Evolutionary conservation across 176 grass and related monocot genomes (phyloP), one percentile per base, ranked within the genome.

Genomic region (Rhipidocladum racemiflorum): DNA sequence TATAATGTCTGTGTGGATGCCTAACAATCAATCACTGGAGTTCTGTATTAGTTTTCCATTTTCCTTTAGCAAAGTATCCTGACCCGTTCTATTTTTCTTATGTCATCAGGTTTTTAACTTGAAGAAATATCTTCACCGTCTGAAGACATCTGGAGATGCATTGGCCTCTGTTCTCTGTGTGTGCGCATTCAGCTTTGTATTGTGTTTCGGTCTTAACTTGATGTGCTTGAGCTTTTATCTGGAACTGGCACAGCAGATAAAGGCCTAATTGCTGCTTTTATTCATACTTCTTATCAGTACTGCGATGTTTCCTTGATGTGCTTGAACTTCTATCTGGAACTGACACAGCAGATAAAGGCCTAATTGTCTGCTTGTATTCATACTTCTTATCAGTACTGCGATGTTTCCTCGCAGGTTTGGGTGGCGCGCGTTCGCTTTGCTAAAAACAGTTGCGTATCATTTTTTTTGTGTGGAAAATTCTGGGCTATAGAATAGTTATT

Each of bases 361-460:
- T 73, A 43, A 24, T 4, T 57, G 7, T n/a, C n/a, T n/a, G n/a
- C n/a, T n/a, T n/a, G n/a, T n/a, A n/a, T n/a, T n/a, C 56, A 7
- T 43, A 17, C 16, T 27, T 76, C 76, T 86, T 64, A 80, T 16
- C n/a, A 17, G n/a, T 7, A 34, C 32, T 54, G 6, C 8, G 55
- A 65, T 65, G 16, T 79, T 38, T 4, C 30, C 2, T 79, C 18
- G 35, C 84, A 86, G 84, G 38, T 50, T 45, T 16, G 42, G 10
- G 5, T 20, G 29, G 75, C 23, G 64, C 12, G 35, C 30, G 10
- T 27, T 78, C 10, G 20, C 56, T 24, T 24, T 55, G 75, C 27
- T 12, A 15, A 50, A 62, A 79, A 17, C 2, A 7, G 23, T 29
- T 16, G 25, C 39, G 59, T 69, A 70, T 23, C 11, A 34, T 17